Conservation (phyloP, 352 stramenopile species). For the Phytophthora sp. region DNA sequence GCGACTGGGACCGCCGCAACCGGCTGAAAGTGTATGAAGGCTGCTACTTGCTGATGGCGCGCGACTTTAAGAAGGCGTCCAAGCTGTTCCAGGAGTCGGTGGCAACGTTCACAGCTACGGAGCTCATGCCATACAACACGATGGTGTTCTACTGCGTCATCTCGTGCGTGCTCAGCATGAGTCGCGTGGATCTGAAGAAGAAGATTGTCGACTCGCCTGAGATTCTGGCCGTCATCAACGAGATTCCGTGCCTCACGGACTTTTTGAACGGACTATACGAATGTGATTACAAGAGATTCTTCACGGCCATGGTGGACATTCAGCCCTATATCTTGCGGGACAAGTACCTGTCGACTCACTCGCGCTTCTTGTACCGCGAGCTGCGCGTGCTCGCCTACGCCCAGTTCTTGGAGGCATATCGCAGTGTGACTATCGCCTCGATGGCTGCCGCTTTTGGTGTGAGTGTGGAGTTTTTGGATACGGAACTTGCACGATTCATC, state of each 20-base stretch:
- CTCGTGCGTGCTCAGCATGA: slow-evolving; percentile 94
- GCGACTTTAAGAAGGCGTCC: slow-evolving; percentile 95
- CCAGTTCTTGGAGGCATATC: slow-evolving; percentile 99
- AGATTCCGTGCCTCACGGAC: slow-evolving; percentile 82
- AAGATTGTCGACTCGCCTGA: slow-evolving; percentile 98
- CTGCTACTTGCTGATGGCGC: slow-evolving; percentile 91
- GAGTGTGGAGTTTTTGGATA: slow-evolving; percentile 94
- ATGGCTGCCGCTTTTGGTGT: slow-evolving; percentile 98
- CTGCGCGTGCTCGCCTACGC: slow-evolving; percentile 97
- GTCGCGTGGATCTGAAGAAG: slow-evolving; percentile 96
- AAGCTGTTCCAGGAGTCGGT: slow-evolving; percentile 96
- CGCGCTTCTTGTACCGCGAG: slow-evolving; percentile 95
- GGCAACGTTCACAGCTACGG: slow-evolving; percentile 97
- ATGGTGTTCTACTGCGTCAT: slow-evolving; percentile 98
- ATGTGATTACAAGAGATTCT: slow-evolving; percentile 98
- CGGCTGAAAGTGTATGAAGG: slow-evolving; percentile 98
- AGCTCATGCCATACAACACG: slow-evolving; percentile 97
- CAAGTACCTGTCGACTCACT: slow-evolving; percentile 94
- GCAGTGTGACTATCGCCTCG: slow-evolving; percentile 94
- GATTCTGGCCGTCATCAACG: slow-evolving; percentile 89
- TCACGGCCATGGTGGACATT: slow-evolving; percentile 91
- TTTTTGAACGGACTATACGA: slow-evolving; percentile 97
- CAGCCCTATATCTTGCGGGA: slow-evolving; percentile 89
- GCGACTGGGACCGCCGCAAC: slow-evolving; percentile 99
- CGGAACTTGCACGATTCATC: slow-evolving; percentile 98